A percentile compares a stretch with the other conserved stretches of the same genome.
These are phyloP conservation scores for Spinacia oleracea DNA, from an alignment of 179 eudicot genomes.

Conservation along the genomic window DNA sequence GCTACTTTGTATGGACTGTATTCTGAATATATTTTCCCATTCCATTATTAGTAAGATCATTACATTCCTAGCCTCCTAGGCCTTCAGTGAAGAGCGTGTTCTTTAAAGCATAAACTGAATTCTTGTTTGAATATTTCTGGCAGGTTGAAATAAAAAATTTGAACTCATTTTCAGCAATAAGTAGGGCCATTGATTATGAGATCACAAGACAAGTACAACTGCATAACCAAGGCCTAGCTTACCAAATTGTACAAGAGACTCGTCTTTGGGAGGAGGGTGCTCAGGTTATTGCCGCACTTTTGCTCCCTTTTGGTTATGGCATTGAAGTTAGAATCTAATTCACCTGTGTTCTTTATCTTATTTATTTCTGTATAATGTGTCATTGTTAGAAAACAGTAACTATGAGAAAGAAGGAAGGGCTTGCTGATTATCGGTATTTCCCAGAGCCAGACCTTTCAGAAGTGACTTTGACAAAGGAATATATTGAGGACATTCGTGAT, in stretches of 20 bases:
- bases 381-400: constrained; percentile 83
- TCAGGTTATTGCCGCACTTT: constrained; percentile 57
- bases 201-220: constrained; percentile 76
- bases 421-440: constrained; percentile 90
- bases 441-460: constrained; percentile 97
- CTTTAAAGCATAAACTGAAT: constrained; percentile 8
- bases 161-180: constrained; percentile 82
- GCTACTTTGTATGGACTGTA: neutral
- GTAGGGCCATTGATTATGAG: constrained; percentile 92
- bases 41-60: neutral
- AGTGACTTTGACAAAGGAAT: constrained; percentile 60
- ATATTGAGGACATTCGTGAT: constrained; percentile 52
- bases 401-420: constrained; percentile 99
- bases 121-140: constrained; percentile 22
- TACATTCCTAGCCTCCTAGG: neutral
- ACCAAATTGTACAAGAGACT: constrained; percentile 87
- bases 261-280: constrained; percentile 97
- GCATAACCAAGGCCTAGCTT: constrained; percentile 61
- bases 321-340: neutral
- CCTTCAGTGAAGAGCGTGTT: constrained; percentile 5
- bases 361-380: constrained; percentile 23
- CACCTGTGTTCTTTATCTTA: constrained; percentile 12
- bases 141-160: constrained; percentile 95
- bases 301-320: constrained; percentile 19
- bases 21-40: neutral